Evolutionary conservation across 768 basidiomycete species (phyloP).

Genomic region (Leccinum obscurum): DNA sequence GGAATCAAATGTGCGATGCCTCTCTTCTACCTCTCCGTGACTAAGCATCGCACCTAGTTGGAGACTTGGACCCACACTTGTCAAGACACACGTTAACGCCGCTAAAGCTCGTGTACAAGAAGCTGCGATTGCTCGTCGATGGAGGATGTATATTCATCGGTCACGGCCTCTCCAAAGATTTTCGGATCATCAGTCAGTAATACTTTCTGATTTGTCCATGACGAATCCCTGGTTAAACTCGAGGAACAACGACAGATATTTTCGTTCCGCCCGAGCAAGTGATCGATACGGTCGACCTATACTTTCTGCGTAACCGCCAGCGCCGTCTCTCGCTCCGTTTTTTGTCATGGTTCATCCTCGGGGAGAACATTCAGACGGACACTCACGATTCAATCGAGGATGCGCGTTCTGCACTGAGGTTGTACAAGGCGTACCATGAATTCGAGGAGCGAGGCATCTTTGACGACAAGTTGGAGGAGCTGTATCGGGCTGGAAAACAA

Average conservation of each 20-base stretch:
- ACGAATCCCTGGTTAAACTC: not conserved
- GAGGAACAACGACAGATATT: constrained; percentile 59
- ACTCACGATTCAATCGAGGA: constrained; percentile 99
- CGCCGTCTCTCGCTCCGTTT: constrained; percentile 90
- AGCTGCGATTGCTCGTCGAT: constrained; percentile 89
- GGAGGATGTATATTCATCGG: constrained; percentile 96
- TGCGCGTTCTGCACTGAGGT: constrained; percentile 77
- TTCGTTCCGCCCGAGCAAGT: constrained; percentile 95
- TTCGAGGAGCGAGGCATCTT: constrained; percentile 77
- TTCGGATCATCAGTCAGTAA: constrained; percentile 88
- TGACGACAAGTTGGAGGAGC: constrained; percentile 84
- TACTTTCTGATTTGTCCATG: constrained; percentile 28
- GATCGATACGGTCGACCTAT: constrained; percentile 97
- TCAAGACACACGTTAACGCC: constrained; percentile 92
- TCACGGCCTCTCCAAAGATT: constrained; percentile 96
- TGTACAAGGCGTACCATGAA: constrained; percentile 80
- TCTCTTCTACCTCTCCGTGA: not conserved
- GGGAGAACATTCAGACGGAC: constrained; percentile 89
- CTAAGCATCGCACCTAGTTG: constrained; percentile 50
- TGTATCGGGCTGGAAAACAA: constrained; percentile 77
- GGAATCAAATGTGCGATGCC: constrained; percentile 81
- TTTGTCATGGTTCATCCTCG: constrained; percentile 90
- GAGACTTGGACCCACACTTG: constrained; percentile 84
- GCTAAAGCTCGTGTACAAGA: constrained; percentile 98
- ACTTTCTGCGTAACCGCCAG: constrained; percentile 77